Base-by-base conservation (phyloP, 129 eudicot genomes). In the Ambrosia artemisiifolia region DNA sequence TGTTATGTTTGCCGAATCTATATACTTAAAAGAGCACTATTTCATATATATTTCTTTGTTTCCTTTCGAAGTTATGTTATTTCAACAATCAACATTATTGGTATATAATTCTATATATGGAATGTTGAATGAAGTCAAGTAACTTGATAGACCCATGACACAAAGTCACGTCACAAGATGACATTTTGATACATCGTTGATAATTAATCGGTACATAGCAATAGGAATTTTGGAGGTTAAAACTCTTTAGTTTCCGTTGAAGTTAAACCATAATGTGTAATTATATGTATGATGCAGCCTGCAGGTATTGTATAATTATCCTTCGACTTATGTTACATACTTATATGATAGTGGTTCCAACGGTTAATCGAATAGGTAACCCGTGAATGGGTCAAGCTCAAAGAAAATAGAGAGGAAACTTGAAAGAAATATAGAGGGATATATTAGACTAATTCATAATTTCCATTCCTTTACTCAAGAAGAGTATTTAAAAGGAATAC, bases 1-100 rank as follows among this genome's bases (percentile, higher is more conserved):
- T 72, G 67, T 34, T 79, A 64, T 20, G 70, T 35, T 64, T 65
- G 49, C 8, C 11, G 73, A 36, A 72, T 65, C 47, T 78, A 54
- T 72, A 64, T 42, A 55, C 75, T 19, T 77, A 54, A 20, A 69
- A 59, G 59, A 19, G 30, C 65, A 47, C 53, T 67, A 30, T 7
- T 49, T 73, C 46, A 49, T 48, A 6, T 56, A 35, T 34, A 38
- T 75, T 35, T 76, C 74, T 56, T 67, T n/a, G 64, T 69, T 48
- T 60, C 38, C 47, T 63, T 61, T 20, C 9, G 14, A 71, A 68
- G 64, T 68, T 60, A 49, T 14, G 71, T 60, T 36, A 16, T 60
- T 49, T 69, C n/a, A 13, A 36, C 34, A 61, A 32, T 69, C 11
- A 13, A 36, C 34, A 61, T 32, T 57, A 55, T 46, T 44, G 53